Evolutionary conservation across 148 eudicot genomes (phyloP), one percentile per base, ranked within the genome.

Genomic region (Camellia granthamiana): DNA sequence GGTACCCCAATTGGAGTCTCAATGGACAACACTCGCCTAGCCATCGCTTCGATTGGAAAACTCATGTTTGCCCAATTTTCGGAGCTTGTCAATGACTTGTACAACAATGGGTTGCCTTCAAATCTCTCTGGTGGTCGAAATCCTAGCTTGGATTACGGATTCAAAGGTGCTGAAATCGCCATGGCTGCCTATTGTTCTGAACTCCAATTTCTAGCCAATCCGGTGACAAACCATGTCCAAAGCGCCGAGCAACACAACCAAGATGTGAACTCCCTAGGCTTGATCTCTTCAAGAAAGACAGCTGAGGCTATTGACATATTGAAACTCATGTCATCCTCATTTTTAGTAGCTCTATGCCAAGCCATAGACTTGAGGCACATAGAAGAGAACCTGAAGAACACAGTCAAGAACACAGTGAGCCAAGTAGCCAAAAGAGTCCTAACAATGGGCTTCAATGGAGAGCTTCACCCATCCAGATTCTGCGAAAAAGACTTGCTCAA

Each of bases 181-280:
- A 87, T 87, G 89, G 89, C 89, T 0, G 77, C 89, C 6, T 87
- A 84, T 47, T 87, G 89, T 42, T 87, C 89, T 0, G 89, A 87
- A 52, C 87, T 87, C 9, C 89, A 87, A 15, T 87, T 81, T 21
- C 66, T 87, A 0, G 89, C 82, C 2, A 87, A 87, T 75, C 89
- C 88, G 3, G 86, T 86, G 4, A 80, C 84, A 15, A 77, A 73
- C 65, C 87, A 84, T 21, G 86, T 84, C n/a, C 84, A 84, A 43
- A 80, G 83, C 62, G 86, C 86, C 0, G 86, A 84, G 47, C 86
- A 84, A 44, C 84, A 81, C 75, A 84, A 84, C 66, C 86, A 84
- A 58, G 86, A 84, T 66, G 86, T 80, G 21, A 80, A 80, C 49
- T 72, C 76, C 7, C 23, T 81, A 55, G 83, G 83, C 2, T 47